These are phyloP conservation scores for Amoebophrya sp. DNA, from an alignment of 169 alveolate genomes.

Conservation along the genomic window DNA sequence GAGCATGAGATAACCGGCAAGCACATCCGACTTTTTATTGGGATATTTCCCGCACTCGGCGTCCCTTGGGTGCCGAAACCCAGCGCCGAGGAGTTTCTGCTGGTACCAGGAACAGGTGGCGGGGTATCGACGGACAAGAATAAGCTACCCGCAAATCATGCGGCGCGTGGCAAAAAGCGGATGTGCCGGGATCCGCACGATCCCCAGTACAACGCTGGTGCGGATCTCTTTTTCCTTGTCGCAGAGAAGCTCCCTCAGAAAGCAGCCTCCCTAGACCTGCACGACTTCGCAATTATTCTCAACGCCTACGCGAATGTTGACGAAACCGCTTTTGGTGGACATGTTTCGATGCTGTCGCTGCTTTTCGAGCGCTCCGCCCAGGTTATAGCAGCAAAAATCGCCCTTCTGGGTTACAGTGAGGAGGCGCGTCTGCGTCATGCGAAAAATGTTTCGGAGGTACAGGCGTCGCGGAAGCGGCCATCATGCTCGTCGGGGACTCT, in stretches of 20 bases:
- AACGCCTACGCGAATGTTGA: not conserved
- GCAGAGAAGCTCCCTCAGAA: not conserved
- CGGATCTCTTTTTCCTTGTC: not conserved
- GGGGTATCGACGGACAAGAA: no score
- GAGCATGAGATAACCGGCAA: not conserved
- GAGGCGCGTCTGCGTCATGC: no score
- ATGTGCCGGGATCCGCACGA: conserved; percentile 2
- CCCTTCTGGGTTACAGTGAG: not conserved
- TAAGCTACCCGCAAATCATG: not conserved
- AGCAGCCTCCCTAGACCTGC: not conserved
- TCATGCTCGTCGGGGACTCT: not conserved
- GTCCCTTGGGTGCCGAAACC: no score
- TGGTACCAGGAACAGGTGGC: no score
- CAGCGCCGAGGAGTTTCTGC: no score
- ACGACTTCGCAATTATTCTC: not conserved
- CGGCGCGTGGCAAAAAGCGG: not conserved
- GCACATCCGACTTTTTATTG: not conserved
- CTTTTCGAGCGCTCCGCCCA: not conserved
- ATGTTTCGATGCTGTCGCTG: not conserved
- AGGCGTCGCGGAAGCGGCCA: not conserved
- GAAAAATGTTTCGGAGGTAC: not conserved
- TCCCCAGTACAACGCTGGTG: not conserved
- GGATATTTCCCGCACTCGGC: not conserved
- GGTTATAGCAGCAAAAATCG: not conserved
- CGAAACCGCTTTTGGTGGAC: not conserved